Percentiles rank a stretch among this genome's conserved stretches.
phyloP scores from a whole-genome alignment of 2,329 filamentous ascomycete genomes.

The Cordyceps javanica region DNA sequence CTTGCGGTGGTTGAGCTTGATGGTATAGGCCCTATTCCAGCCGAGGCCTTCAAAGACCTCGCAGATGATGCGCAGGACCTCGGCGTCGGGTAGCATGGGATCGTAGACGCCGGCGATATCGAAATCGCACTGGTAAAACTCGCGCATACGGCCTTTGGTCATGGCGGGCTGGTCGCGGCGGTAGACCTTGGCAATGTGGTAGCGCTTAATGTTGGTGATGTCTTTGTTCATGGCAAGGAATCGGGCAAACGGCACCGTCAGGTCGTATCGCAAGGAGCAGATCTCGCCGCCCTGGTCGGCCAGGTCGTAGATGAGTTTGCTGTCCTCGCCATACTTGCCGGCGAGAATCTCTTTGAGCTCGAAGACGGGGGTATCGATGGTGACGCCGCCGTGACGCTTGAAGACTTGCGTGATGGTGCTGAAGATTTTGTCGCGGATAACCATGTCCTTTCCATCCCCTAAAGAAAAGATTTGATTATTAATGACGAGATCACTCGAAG shows the following conservation, averaged over 20 bases:
- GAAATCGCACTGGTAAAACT: constrained; percentile 97
- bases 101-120: constrained; percentile 88
- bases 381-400: constrained; percentile 74
- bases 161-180: constrained; percentile 52
- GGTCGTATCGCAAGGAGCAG: constrained; percentile 71
- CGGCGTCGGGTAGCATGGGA: constrained; percentile 85
- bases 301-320: constrained; percentile 84
- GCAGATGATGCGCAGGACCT: constrained; percentile 75
- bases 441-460: constrained; percentile 70
- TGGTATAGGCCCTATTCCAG: constrained; percentile 69
- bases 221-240: constrained; percentile 88
- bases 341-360: constrained; percentile 81
- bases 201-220: constrained; percentile 81
- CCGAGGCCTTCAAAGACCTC: constrained; percentile 80
- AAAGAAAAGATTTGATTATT: not conserved
- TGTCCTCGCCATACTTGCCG: constrained; percentile 89
- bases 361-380: constrained; percentile 78
- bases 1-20: constrained; percentile 74
- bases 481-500: not conserved
- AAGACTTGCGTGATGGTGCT: constrained; percentile 70
- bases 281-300: constrained; percentile 79
- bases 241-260: constrained; percentile 85
- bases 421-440: constrained; percentile 77
- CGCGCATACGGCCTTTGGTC: constrained; percentile 86
- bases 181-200: constrained; percentile 87